Conservation (phyloP, 805 yeast species). For the Metschnikowia reukaufii region DNA sequence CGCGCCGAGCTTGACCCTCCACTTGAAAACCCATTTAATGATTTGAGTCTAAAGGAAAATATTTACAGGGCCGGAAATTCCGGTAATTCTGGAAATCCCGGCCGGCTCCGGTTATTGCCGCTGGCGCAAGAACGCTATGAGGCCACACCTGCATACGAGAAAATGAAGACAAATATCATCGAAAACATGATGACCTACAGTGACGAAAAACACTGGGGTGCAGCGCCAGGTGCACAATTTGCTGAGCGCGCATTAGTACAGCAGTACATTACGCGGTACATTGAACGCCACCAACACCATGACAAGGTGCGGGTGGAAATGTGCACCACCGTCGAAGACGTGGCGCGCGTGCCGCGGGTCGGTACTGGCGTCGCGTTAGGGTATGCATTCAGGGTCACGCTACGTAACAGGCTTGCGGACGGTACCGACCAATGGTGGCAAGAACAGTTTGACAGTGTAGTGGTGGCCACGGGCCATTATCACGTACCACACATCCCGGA, state of each 20-base stretch:
- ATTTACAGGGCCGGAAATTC: neutral
- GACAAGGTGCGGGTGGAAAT: constrained; percentile 25
- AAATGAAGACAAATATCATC: constrained; percentile 40
- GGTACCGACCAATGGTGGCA: constrained; percentile 38
- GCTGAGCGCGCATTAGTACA: constrained; percentile 29
- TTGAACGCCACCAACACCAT: constrained; percentile 21
- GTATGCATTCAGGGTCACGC: constrained; percentile 29
- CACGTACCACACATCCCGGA: constrained; percentile 47
- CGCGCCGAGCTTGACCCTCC: constrained; percentile 29
- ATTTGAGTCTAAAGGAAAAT: no score
- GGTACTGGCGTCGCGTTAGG: no score
- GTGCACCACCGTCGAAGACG: constrained; percentile 41
- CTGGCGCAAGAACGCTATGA: constrained; percentile 28
- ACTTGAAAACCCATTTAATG: constrained; percentile 22
- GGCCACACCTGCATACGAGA: constrained; percentile 28
- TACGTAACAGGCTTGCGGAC: constrained; percentile 26
- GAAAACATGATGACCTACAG: constrained; percentile 48
- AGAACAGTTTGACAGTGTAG: constrained; percentile 36
- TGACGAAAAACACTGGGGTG: constrained; percentile 39
- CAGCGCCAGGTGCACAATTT: constrained; percentile 20
- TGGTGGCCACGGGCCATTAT: constrained; percentile 50
- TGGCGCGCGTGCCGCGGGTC: no score
- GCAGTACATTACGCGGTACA: constrained; percentile 30
- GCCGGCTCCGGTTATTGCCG: neutral
- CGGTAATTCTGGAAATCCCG: neutral